Base-by-base conservation (phyloP, 208 protist species). In the Acanthamoeba lugdunensis region DNA sequence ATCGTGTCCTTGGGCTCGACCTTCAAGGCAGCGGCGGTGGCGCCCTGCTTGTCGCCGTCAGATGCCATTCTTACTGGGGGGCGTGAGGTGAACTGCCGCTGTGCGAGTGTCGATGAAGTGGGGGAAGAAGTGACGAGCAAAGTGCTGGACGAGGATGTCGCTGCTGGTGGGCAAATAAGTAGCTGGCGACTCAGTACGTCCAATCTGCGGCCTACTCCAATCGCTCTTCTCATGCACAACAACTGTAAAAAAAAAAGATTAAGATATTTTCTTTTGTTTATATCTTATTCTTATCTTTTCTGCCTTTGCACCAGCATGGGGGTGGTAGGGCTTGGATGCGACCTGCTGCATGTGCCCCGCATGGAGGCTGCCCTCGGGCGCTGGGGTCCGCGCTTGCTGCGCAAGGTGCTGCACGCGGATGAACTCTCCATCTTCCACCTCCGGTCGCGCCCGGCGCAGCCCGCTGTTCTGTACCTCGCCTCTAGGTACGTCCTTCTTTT, bases 1-100 rank as follows among this genome's bases (percentile, higher is more conserved):
- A 96, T 94, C 1, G 95, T 96, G 58, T 96, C 92, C 11, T 94
- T 88, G 52, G 94, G 94, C 7, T 95, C 50, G 4, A 93, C 30
- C 81, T 90, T 92, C 33, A 89, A 54, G 90, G 58, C 69, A 30
- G 52, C 88, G 67, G 71, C 52, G 79, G 94, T 95, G 56, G 63
- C 94, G 25, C 94, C 94, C 69, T 89, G 50, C 67, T 95, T 95
- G 52, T 63, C 50, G 45, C 75, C 75, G 33, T 84, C 75, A 33
- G 75, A 84, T 54, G 48, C 79, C 79, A 87, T 87, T n/a, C 41
- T 33, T 28, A 8, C n/a, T 9, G 30, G 65, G n/a, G 65, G 65
- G 30, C 65, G 65, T 3, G 30, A 33, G 23, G 14, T 37, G 30
- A n/a, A 73, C 21, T n/a, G 9, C 9, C 65, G 65, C 2, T 33